phyloP scores from a whole-genome alignment of 495 filamentous ascomycete genomes.

The Cercophora sp. region DNA sequence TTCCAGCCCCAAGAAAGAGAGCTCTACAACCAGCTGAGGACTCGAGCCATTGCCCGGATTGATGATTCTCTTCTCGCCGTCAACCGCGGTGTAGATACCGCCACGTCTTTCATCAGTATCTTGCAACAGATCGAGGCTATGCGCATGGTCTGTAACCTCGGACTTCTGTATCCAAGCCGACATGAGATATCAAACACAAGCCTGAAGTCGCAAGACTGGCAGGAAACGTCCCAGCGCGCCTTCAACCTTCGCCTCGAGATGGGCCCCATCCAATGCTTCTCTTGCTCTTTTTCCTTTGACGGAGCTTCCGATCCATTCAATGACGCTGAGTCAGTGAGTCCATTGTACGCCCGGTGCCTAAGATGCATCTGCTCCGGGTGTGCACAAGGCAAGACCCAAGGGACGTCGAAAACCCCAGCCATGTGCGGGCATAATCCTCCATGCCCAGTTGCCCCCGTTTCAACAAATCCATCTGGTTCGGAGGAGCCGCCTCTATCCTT shows the following conservation, averaged over 20 bases:
- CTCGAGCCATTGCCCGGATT: slow-evolving; percentile 20
- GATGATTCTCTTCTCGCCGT: slow-evolving; percentile 15
- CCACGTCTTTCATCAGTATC: slow-evolving; percentile 26
- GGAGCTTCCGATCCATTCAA: neutral
- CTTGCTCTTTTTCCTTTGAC: neutral
- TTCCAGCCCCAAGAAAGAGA: slow-evolving; percentile 29
- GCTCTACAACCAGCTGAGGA: slow-evolving; percentile 25
- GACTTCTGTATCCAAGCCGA: slow-evolving; percentile 24
- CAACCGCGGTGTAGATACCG: neutral
- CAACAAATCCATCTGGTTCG: neutral
- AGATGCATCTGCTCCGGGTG: slow-evolving; percentile 11
- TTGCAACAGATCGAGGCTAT: slow-evolving; percentile 41
- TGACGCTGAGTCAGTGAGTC: neutral
- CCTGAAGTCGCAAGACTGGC: too few species aligned
- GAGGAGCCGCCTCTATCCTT: slow-evolving; percentile 11
- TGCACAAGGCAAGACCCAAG: slow-evolving; percentile 6
- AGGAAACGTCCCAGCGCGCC: slow-evolving; percentile 17
- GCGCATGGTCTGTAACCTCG: slow-evolving; percentile 40
- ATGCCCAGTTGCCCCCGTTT: slow-evolving; percentile 20
- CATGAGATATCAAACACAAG: too few species aligned
- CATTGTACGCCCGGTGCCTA: slow-evolving; percentile 5
- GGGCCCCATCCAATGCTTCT: slow-evolving; percentile 3
- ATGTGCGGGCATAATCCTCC: slow-evolving; percentile 26
- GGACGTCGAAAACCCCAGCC: neutral
- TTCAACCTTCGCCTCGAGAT: slow-evolving; percentile 25